Evolutionary conservation across 2,329 filamentous ascomycete genomes (phyloP), one percentile per base, ranked within the genome.

Genomic region (Fusarium nygamai): DNA sequence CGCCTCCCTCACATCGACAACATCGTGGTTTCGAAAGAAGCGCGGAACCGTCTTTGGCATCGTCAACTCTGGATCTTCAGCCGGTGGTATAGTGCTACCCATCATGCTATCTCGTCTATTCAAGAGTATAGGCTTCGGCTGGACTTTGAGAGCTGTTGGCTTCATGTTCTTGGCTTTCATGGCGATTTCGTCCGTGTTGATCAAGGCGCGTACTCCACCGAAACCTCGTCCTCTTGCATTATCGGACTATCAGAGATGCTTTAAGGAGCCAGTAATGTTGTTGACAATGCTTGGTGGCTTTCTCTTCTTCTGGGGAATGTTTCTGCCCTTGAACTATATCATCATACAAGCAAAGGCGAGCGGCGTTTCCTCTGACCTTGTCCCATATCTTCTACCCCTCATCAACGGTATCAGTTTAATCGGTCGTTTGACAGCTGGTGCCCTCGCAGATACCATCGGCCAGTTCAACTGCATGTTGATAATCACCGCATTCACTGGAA

Each of bases 351-450:
- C 62, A 5, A 53, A 53, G 33, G 46, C 59, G 0, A 65, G 46
- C 6, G 38, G 59, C 0, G 22, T 64, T 6, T 38, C 62, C 0
- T 0, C 59, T 0, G 8, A 12, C 0, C 47, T 65, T 1, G 59
- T 64, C 0, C 46, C 62, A 1, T 64, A 65, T 3, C 24, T 64
- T 3, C 4, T 65, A 0, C 62, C 59, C 0, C 31, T 65, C 1
- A 38, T 65, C 9, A 65, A 64, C 8, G 58, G 59, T 0, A 63
- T 65, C 1, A 65, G 62, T 3, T 11, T 65, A 0, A 64, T 65
- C 0, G 59, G 62, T 7, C 59, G 46, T 1, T 5, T 65, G 3
- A 65, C 46, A 11, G 59, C 46, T 4, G 59, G 62, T 1, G 59
- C 46, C 1, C 27, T 64, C 0, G 46, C 46, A 0, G 62, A 65